Percentiles rank a stretch among this genome's conserved stretches.
Conservation (phyloP, 257 asterid species). For the Nicotiana tomentosiformis region DNA sequence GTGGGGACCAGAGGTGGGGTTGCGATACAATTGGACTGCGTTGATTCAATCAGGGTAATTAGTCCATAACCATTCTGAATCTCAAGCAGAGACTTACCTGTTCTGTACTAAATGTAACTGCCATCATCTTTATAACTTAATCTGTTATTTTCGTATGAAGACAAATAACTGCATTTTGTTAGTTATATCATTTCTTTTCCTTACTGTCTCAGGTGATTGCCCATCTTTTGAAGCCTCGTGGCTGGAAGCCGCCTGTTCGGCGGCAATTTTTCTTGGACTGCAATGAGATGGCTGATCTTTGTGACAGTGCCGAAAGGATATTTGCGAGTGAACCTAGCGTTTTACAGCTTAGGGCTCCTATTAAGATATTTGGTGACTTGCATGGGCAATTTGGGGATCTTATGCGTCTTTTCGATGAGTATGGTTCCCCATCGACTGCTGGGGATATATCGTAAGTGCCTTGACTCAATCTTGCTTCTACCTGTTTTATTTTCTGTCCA, state of each 20-base stretch:
- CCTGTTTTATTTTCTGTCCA: neutral
- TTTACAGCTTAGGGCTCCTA: constrained; percentile 89
- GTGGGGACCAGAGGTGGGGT: neutral
- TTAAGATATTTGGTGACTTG: constrained; percentile 95
- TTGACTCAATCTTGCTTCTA: neutral
- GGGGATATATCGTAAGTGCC: constrained; percentile 94
- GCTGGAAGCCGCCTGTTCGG: constrained; percentile 99
- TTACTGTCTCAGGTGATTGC: constrained; percentile 62
- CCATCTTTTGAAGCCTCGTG: constrained; percentile 95
- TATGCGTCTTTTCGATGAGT: constrained; percentile 98
- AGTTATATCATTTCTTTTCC: neutral
- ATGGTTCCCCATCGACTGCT: constrained; percentile 98
- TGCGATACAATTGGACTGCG: neutral
- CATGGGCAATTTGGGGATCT: constrained; percentile 99
- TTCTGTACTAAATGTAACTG: neutral
- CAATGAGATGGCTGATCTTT: constrained; percentile 98
- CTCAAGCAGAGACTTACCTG: neutral
- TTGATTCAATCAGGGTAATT: neutral
- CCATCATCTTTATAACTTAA: neutral
- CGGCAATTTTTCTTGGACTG: constrained; percentile 97
- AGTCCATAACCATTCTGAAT: neutral
- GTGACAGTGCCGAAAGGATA: constrained; percentile 94
- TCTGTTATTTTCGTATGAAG: neutral
- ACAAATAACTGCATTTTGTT: neutral
- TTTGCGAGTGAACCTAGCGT: constrained; percentile 93